Percentiles rank a stretch among this genome's conserved stretches.
Evolutionary conservation across 108 stramenopile species (phyloP).

Genomic region (Cyclotella baltica): DNA sequence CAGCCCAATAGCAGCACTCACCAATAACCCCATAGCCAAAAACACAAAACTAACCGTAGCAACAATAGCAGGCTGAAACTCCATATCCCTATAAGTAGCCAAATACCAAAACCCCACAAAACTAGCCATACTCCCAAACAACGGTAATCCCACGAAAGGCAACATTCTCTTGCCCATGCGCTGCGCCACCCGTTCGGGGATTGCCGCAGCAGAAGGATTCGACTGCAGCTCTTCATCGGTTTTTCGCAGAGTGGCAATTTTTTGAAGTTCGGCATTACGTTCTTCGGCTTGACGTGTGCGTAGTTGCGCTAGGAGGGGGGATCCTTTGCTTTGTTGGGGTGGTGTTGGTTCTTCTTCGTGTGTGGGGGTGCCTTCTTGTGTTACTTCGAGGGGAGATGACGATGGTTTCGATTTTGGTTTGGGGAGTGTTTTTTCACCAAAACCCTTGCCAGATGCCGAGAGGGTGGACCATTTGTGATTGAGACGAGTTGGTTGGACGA

Average conservation of each 20-base stretch:
- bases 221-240: slow-evolving; percentile 60
- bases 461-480: not conserved
- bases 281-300: slow-evolving; percentile 74
- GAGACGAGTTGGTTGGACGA: not conserved
- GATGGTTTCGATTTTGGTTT: slow-evolving; percentile 17
- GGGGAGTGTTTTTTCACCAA: slow-evolving; percentile 41
- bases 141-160: slow-evolving; percentile 86
- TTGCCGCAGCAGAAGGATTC: slow-evolving; percentile 69
- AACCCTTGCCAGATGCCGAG: slow-evolving; percentile 37
- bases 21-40: slow-evolving; percentile 59
- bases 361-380: not conserved
- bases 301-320: slow-evolving; percentile 54
- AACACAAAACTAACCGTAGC: slow-evolving; percentile 75
- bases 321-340: slow-evolving; percentile 1
- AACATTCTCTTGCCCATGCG: slow-evolving; percentile 86
- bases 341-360: not conserved
- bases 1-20: too few relatives aligned
- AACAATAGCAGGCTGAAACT: slow-evolving; percentile 82
- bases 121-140: slow-evolving; percentile 70
- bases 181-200: slow-evolving; percentile 84
- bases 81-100: slow-evolving; percentile 72
- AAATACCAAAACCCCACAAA: slow-evolving; percentile 90
- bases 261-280: slow-evolving; percentile 75
- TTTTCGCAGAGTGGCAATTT: slow-evolving; percentile 55
- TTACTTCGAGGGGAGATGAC: not conserved